Conservation (phyloP, 2,329 filamentous ascomycete genomes). For the Botrytis paeoniae region DNA sequence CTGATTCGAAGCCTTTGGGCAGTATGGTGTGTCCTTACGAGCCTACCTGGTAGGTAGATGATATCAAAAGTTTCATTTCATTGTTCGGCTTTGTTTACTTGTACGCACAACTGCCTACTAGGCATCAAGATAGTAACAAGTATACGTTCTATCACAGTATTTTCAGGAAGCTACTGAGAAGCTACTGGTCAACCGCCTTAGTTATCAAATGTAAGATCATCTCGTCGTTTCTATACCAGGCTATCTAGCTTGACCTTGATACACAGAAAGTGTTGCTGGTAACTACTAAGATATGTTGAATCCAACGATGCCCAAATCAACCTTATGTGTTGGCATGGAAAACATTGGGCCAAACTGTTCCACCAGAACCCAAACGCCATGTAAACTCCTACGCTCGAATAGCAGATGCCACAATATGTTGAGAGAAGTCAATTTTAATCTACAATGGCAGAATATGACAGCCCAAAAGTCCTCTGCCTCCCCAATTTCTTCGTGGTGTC, state of each 20-base stretch:
- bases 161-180: neutral
- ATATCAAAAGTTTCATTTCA: neutral
- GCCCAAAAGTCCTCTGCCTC: conserved; percentile 82
- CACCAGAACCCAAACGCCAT: conserved; percentile 23
- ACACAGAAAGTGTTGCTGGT: neutral
- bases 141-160: neutral
- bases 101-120: neutral
- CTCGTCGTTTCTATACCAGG: neutral
- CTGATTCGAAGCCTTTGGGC: neutral
- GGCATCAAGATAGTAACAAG: neutral
- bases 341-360: neutral
- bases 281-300: neutral
- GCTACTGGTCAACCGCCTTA: neutral
- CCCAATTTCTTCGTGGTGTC: conserved; percentile 79
- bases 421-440: conserved; percentile 28
- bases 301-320: neutral
- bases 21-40: neutral
- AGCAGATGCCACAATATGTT: neutral
- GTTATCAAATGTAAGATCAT: neutral
- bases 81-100: neutral
- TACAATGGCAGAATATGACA: conserved; percentile 84
- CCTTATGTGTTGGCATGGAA: neutral
- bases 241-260: neutral
- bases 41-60: neutral
- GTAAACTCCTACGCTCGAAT: conserved; percentile 24